These are phyloP conservation scores for Monosporozyma solicola DNA, from an alignment of 805 yeast genomes.

Conservation along the genomic window DNA sequence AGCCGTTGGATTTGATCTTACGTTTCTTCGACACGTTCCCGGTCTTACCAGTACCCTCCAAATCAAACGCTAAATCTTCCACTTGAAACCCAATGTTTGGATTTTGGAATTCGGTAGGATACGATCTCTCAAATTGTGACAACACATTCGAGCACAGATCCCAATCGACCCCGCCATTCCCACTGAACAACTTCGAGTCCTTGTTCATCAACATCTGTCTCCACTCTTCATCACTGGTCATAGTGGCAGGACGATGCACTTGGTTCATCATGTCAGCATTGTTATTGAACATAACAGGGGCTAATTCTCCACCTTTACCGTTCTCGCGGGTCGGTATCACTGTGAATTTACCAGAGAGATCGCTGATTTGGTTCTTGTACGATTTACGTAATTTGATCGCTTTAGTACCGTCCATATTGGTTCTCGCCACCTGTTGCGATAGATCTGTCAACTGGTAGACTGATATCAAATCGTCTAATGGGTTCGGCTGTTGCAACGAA, in stretches of 20 bases:
- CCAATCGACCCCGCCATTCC: conserved; percentile 24
- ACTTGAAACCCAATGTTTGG: conserved; percentile 21
- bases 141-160: conserved; percentile 23
- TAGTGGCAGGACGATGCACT: conserved; percentile 17
- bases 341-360: conserved; percentile 69
- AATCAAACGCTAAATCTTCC: conserved; percentile 30
- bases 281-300: conserved; percentile 28
- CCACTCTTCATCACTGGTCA: conserved; percentile 21
- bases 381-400: conserved; percentile 92
- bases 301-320: conserved; percentile 32
- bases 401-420: conserved; percentile 79
- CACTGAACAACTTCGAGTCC: conserved; percentile 20
- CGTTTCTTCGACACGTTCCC: conserved; percentile 19
- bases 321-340: conserved; percentile 42
- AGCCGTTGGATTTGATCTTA: conserved; percentile 25
- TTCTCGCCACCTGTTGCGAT: conserved; percentile 75
- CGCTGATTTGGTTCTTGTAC: conserved; percentile 84
- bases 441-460: conserved; percentile 59
- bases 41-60: conserved; percentile 28
- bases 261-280: conserved; percentile 27
- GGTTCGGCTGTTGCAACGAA: conserved; percentile 52
- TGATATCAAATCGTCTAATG: conserved; percentile 58
- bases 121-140: conserved; percentile 27
- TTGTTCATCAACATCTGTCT: conserved; percentile 18
- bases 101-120: conserved; percentile 27